Evolutionary conservation across 768 basidiomycete species (phyloP), one percentile per base, ranked within the genome.

Genomic region (Mrakia hoshinonis): DNA sequence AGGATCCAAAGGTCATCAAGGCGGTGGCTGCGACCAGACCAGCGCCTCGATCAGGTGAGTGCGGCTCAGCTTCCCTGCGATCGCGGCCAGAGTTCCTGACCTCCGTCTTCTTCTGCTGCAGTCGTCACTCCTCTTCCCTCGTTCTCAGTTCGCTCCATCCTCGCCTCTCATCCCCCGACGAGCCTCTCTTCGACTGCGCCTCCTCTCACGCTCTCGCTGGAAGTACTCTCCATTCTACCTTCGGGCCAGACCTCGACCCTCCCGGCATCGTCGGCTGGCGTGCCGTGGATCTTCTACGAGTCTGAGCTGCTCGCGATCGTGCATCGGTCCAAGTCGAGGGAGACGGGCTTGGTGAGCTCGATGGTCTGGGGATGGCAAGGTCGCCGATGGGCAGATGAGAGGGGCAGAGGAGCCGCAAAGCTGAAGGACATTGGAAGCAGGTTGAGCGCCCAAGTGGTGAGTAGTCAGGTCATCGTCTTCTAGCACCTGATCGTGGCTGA

Each of bases 241-340:
- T 22, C 52, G 0, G 51, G 54, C 39, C 24, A 22, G 4, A 26
- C 39, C 20, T 20, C 46, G 3, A n/a, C 55, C 13, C 46, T 68
- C 24, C 43, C 47, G 18, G 11, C 52, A 5, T 24, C 52, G 18
- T 24, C 18, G 1, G 20, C 58, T 20, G 36, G 29, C 20, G 11
- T 29, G 1, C 68, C 68, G 2, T 38, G 26, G 20, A 36, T 68
- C 43, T 29, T 68, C 15, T 68, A 68, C 58, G 68, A 47, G 3
- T 60, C 68, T 5, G 68, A 68, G 31, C 20, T 54, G 18, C 68
- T 68, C 68, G 55, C 55, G 10, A 22, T 68, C 29, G 58, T 68
- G 7, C 68, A 68, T 52, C 68, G 68, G 13, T 58, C 39, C 18
- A 68, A 68, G 29, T 24, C 12, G 13, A 12, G 9, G 12, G 31